These are phyloP conservation scores for Eucalyptus regnans DNA, from an alignment of 345 rosid genomes.

Conservation along the genomic window DNA sequence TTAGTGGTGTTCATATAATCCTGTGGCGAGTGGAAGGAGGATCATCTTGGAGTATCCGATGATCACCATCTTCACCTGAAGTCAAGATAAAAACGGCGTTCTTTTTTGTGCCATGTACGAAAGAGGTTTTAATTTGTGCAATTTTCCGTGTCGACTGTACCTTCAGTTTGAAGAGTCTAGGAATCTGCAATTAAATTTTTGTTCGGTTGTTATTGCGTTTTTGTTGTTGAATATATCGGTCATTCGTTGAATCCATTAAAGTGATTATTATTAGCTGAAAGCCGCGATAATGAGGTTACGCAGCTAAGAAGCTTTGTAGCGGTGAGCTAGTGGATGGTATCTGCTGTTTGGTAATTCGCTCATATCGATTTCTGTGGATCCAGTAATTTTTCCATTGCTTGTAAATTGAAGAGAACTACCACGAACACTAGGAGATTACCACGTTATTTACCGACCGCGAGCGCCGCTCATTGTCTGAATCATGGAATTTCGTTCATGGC, in stretches of 20 bases:
- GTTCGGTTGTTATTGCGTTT: background rate
- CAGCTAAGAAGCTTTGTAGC: background rate
- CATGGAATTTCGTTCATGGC: background rate
- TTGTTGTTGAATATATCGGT: background rate
- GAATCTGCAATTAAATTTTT: background rate
- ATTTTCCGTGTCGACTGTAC: background rate
- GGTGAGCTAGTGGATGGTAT: background rate
- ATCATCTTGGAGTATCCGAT: background rate
- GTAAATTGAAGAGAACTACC: background rate
- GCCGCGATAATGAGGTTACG: background rate
- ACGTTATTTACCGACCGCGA: background rate
- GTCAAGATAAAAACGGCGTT: background rate
- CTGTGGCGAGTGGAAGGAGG: background rate
- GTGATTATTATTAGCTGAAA: background rate
- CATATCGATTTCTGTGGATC: background rate
- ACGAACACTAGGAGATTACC: background rate
- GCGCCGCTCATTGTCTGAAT: background rate
- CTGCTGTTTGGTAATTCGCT: background rate
- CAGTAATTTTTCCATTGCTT: background rate
- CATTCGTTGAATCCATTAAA: background rate
- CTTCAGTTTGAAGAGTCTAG: background rate
- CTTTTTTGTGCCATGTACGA: background rate
- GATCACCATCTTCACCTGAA: background rate
- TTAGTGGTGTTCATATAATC: background rate
- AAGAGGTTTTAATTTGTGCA: background rate